Evolutionary conservation across 2,329 filamentous ascomycete species (phyloP), one percentile per base, ranked within the genome.

Genomic region (Mollisia scopiformis): DNA sequence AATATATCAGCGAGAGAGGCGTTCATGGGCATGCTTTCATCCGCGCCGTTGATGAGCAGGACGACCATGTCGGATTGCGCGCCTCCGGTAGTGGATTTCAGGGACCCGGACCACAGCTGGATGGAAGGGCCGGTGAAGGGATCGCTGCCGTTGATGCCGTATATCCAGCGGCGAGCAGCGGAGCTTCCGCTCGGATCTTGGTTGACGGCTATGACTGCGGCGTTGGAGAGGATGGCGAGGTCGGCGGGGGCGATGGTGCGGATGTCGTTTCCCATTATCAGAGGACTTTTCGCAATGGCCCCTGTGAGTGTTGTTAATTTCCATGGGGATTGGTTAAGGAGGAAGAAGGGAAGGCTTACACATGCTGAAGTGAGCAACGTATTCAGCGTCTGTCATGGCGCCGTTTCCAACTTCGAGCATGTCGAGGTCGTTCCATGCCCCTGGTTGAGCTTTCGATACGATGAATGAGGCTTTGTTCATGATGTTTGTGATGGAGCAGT

Each of bases 1-100:
- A 85, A 85, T 57, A 86, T 80, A 41, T 85, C 82, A 21, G 74
- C 73, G 3, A 84, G 75, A 1, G 80, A 79, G 19, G 79, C 80
- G 58, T 80, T 80, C 79, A 86, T 78, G 3, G 70, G 74, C 16
- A 75, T 71, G 0, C 73, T 70, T 5, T 68, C 70, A 60, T 79
- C 77, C 23, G 75, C 79, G 6, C 77, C 79, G 62, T 86, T 86
- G 62, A 86, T 62, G 23, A 76, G 71, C 4, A 85, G 74, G 1
- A 82, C 77, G 3, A 85, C 76, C 37, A 79, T 63, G 39, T 75
- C 74, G 19, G 64, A 72, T 19, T 78, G 75, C 54, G 81, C 78
- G 13, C 79, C 79, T 19, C 79, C 77, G 23, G 75, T 76, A 1
- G 73, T 75, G 13, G 69, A 71, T 39, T 66, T 62, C 2, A 85